Percentiles rank a stretch among this genome's conserved stretches.
Conservation (phyloP, 129 eudicot species). For the Arctium lappa region DNA sequence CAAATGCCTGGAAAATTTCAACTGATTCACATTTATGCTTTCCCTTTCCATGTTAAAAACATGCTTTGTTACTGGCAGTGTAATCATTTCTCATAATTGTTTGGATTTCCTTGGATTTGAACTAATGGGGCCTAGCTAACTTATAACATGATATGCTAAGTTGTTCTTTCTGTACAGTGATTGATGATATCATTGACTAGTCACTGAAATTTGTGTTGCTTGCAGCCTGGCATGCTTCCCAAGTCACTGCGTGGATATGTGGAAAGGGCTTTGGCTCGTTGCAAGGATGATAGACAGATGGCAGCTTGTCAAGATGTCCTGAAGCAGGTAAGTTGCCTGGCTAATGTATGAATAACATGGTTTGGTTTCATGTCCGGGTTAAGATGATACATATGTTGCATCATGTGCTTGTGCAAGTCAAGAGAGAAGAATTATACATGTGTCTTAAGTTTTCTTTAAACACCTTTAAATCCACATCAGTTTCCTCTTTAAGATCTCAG, state of each 20-base stretch:
- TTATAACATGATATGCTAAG: background rate
- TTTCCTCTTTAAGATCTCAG: background rate
- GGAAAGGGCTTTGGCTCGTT: conserved; percentile 97
- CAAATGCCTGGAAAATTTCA: background rate
- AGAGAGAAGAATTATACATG: background rate
- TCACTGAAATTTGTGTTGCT: conserved; percentile 12
- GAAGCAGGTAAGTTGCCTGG: conserved; percentile 62
- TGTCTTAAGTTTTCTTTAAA: background rate
- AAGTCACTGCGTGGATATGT: conserved; percentile 93
- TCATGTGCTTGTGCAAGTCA: background rate
- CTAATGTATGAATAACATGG: background rate
- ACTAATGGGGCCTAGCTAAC: background rate
- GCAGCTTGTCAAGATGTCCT: conserved; percentile 79
- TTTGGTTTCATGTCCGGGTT: background rate
- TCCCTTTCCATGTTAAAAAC: background rate
- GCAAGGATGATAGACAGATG: conserved; percentile 86
- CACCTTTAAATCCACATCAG: background rate
- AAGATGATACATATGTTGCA: background rate
- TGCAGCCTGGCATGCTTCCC: conserved; percentile 84
- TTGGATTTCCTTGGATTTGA: background rate
- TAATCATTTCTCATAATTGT: background rate
- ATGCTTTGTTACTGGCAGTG: background rate
- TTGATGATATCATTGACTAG: background rate
- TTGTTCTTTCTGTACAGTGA: background rate
- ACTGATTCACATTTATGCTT: background rate